A percentile compares a stretch with the other conserved stretches of the same genome.
Evolutionary conservation across 2,329 filamentous ascomycete genomes (phyloP).

Genomic region (Pleoardoris graminearum): DNA sequence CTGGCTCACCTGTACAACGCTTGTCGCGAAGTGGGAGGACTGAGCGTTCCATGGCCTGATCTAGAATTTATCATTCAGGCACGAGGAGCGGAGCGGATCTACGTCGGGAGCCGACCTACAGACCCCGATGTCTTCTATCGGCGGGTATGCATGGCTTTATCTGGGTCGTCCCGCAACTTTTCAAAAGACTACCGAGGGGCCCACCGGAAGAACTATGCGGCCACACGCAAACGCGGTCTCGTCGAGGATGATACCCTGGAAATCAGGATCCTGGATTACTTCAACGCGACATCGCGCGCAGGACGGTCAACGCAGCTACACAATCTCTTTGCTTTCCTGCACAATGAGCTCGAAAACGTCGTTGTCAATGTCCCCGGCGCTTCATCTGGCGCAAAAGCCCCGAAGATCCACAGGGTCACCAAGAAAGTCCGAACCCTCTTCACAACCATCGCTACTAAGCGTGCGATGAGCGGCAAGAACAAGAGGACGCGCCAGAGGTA

Average conservation of each 20-base stretch:
- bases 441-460: conserved; percentile 4
- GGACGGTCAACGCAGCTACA: conserved; percentile 22
- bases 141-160: conserved; percentile 11
- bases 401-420: neutral
- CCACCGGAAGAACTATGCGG: neutral
- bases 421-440: conserved; percentile 12
- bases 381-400: neutral
- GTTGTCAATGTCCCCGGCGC: neutral
- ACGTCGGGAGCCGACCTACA: conserved; percentile 19
- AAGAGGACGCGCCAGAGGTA: conserved; percentile 4
- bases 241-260: conserved; percentile 11
- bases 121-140: conserved; percentile 16
- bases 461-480: conserved; percentile 3
- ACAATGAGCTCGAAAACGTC: neutral
- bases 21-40: conserved; percentile 19
- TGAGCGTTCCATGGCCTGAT: conserved; percentile 20
- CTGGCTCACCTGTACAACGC: conserved; percentile 28
- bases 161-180: conserved; percentile 5
- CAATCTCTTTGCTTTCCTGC: conserved; percentile 20
- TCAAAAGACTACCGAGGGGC: conserved; percentile 8
- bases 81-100: conserved; percentile 20
- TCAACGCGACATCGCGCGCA: conserved; percentile 4
- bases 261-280: conserved; percentile 17
- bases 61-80: conserved; percentile 25
- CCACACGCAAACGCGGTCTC: conserved; percentile 17